A percentile compares a stretch with the other conserved stretches of the same genome.
phyloP scores from a whole-genome alignment of 495 filamentous ascomycete species.

The Penicillium roqueforti region DNA sequence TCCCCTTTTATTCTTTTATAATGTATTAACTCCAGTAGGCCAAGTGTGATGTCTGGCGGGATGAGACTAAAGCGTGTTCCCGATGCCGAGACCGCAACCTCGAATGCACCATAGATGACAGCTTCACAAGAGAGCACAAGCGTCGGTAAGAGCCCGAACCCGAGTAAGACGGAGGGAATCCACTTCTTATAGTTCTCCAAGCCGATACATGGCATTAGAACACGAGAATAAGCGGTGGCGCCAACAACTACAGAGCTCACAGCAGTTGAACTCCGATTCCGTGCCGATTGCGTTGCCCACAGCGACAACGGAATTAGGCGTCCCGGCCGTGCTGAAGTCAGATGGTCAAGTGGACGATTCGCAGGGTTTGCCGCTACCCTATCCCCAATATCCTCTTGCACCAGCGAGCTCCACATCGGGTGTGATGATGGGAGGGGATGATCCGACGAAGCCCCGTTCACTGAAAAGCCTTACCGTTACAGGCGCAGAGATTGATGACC shows the following conservation, averaged over 20 bases:
- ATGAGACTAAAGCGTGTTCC: constrained; percentile 31
- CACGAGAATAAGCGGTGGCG: constrained; percentile 38
- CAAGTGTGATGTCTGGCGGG: constrained; percentile 41
- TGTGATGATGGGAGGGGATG: constrained; percentile 10
- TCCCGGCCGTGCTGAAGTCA: background rate
- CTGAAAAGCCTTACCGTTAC: constrained; percentile 29
- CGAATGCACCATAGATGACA: constrained; percentile 38
- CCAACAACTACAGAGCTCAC: constrained; percentile 27
- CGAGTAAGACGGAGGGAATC: background rate
- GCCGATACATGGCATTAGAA: constrained; percentile 37
- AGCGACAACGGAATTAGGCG: constrained; percentile 30
- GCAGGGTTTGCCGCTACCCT: constrained; percentile 13
- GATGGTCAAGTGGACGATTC: constrained; percentile 8
- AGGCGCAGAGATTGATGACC: constrained; percentile 35
- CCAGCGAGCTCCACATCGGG: constrained; percentile 3
- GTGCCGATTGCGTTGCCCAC: constrained; percentile 31
- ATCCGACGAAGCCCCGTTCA: constrained; percentile 24
- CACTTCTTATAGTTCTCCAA: constrained; percentile 6
- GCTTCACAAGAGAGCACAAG: constrained; percentile 44
- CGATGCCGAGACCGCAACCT: constrained; percentile 38
- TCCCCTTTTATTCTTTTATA: background rate
- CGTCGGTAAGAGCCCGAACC: constrained; percentile 30
- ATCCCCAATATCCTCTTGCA: constrained; percentile 18
- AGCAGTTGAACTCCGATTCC: constrained; percentile 18
- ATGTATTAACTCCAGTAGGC: constrained; percentile 21